phyloP scores from a whole-genome alignment of 2,329 filamentous ascomycete species.

The Diaporthe caulivora region DNA sequence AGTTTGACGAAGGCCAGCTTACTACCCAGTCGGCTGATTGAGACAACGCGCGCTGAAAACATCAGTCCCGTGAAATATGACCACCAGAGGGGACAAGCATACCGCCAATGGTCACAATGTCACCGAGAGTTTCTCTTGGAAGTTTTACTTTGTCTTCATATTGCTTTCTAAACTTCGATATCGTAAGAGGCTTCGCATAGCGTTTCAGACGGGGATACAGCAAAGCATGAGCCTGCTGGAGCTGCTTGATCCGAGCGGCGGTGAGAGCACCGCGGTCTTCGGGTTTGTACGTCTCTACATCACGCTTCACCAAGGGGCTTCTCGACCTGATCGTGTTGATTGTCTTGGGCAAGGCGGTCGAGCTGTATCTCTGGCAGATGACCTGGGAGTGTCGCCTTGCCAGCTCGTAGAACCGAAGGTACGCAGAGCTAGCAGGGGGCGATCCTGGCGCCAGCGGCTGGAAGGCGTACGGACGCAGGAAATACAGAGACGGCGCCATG shows the following conservation, averaged over 20 bases:
- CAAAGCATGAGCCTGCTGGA: constrained; percentile 62
- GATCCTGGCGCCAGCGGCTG: constrained; percentile 52
- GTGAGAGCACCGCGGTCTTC: constrained; percentile 40
- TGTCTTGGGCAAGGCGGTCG: constrained; percentile 22
- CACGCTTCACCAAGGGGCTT: not conserved
- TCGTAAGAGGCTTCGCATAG: constrained; percentile 51
- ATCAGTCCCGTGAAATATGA: constrained; percentile 40
- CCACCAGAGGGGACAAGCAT: constrained; percentile 41
- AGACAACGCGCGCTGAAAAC: constrained; percentile 76
- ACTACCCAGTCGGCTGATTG: constrained; percentile 77
- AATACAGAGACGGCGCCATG: constrained; percentile 57
- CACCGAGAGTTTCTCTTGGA: constrained; percentile 34
- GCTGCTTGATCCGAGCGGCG: constrained; percentile 61
- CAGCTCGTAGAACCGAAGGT: constrained; percentile 63
- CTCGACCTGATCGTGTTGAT: not conserved
- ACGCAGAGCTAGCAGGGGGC: constrained; percentile 48
- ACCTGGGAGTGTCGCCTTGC: constrained; percentile 43
- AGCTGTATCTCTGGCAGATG: constrained; percentile 27
- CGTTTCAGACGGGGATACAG: constrained; percentile 66
- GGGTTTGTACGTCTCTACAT: constrained; percentile 31
- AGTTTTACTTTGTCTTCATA: constrained; percentile 49
- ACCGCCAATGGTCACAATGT: constrained; percentile 33
- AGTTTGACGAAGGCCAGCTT: constrained; percentile 90
- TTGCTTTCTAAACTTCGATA: constrained; percentile 52
- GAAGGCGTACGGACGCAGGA: constrained; percentile 68